Evolutionary conservation across 1,284 basidiomycete genomes (phyloP).

Genomic region (Irpex sp.): DNA sequence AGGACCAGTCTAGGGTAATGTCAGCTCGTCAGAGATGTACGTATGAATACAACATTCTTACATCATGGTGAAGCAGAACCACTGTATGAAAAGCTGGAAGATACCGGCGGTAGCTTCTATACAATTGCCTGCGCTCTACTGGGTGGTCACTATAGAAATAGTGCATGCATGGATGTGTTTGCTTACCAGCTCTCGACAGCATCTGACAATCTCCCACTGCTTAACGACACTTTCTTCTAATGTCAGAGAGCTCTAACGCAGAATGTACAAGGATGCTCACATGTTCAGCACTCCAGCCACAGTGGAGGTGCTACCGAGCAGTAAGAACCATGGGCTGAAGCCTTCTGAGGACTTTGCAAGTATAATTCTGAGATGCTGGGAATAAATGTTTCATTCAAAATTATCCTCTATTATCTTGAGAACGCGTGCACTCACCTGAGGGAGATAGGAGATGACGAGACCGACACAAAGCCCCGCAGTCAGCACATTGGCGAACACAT

Average conservation of each 20-base stretch:
- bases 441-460: slow-evolving; percentile 81
- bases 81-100: slow-evolving; percentile 79
- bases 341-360: slow-evolving; percentile 76
- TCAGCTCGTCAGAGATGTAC: neutral
- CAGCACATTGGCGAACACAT: slow-evolving; percentile 71
- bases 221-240: slow-evolving; percentile 59
- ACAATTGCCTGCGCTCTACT: slow-evolving; percentile 67
- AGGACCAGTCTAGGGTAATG: slow-evolving; percentile 63
- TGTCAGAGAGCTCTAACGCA: slow-evolving; percentile 2
- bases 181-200: slow-evolving; percentile 73
- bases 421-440: slow-evolving; percentile 56
- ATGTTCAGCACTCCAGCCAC: slow-evolving; percentile 82
- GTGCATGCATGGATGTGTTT: no score
- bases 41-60: slow-evolving; percentile 33
- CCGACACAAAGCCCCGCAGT: slow-evolving; percentile 74
- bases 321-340: slow-evolving; percentile 89
- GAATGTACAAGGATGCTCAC: slow-evolving; percentile 32
- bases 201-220: slow-evolving; percentile 83
- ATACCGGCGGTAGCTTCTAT: slow-evolving; percentile 82
- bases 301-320: slow-evolving; percentile 84
- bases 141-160: no score
- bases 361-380: slow-evolving; percentile 72
- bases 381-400: neutral
- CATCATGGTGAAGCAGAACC: slow-evolving; percentile 85
- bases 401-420: no score